Conservation (phyloP, 495 filamentous ascomycete species). For the Penicillium atrosanguineum region DNA sequence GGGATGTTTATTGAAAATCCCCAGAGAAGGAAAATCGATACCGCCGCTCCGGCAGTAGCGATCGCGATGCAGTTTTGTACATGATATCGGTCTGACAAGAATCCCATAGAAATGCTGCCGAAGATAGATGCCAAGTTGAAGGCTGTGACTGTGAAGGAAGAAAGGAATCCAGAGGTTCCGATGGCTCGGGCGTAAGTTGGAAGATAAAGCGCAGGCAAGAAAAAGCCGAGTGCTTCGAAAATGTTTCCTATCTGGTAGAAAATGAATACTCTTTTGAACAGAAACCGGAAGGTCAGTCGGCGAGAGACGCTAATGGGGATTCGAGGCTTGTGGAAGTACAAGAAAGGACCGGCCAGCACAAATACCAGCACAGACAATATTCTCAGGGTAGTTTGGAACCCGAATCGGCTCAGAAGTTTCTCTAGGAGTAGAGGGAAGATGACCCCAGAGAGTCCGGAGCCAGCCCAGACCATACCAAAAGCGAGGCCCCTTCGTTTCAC, state of each 20-base stretch:
- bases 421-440: constrained; percentile 49
- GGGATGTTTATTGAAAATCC: constrained; percentile 52
- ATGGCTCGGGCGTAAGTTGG: constrained; percentile 53
- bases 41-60: constrained; percentile 49
- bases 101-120: constrained; percentile 57
- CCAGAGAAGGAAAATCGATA: constrained; percentile 63
- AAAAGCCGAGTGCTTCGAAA: constrained; percentile 57
- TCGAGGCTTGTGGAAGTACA: constrained; percentile 56
- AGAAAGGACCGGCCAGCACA: constrained; percentile 48
- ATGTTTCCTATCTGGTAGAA: constrained; percentile 52
- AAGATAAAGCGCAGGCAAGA: constrained; percentile 60
- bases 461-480: constrained; percentile 50
- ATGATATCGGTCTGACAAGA: constrained; percentile 53
- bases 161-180: constrained; percentile 27
- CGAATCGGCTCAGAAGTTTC: constrained; percentile 44
- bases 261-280: constrained; percentile 45
- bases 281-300: constrained; percentile 39
- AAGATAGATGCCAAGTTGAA: constrained; percentile 54
- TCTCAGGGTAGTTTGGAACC: constrained; percentile 51
- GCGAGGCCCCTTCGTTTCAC: constrained; percentile 45
- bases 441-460: constrained; percentile 39
- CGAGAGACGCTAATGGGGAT: constrained; percentile 33
- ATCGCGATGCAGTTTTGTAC: constrained; percentile 55
- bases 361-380: constrained; percentile 47
- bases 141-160: constrained; percentile 46